Percentiles rank a stretch among this genome's conserved stretches.
Evolutionary conservation across 1,139 yeast species (phyloP).

Genomic region (Suhomyces kunorum): DNA sequence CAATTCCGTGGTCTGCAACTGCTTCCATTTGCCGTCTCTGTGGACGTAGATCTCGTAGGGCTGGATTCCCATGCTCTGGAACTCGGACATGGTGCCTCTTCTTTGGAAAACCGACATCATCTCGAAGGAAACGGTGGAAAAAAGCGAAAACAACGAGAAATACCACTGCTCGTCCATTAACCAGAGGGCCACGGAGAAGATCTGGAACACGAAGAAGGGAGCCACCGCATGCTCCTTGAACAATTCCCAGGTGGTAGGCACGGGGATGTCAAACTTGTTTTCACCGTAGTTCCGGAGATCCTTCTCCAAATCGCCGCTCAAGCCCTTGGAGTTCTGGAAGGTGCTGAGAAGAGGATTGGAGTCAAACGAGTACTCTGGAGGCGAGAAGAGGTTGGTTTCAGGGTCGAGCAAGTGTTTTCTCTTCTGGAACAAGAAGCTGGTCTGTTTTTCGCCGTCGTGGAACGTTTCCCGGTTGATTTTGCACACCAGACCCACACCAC

Average conservation of each 20-base stretch:
- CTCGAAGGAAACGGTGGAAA: conserved; percentile 92
- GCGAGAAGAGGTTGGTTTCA: conserved; percentile 59
- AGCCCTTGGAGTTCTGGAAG: conserved; percentile 66
- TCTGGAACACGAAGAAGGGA: conserved; percentile 94
- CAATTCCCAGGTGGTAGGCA: conserved; percentile 86
- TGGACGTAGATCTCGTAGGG: conserved; percentile 78
- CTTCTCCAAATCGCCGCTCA: conserved; percentile 58
- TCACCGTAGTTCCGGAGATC: conserved; percentile 69
- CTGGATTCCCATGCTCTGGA: conserved; percentile 95
- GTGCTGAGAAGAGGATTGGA: conserved; percentile 56
- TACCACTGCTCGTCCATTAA: conserved; percentile 97
- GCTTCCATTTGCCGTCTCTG: conserved; percentile 71
- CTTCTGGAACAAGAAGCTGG: conserved; percentile 85
- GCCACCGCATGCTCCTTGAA: conserved; percentile 98
- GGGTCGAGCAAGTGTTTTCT: conserved; percentile 78
- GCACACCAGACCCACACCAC: conserved; percentile 84
- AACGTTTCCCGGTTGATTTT: conserved; percentile 57
- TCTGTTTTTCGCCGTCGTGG: conserved; percentile 61
- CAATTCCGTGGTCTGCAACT: conserved; percentile 69
- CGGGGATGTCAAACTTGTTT: conserved; percentile 90
- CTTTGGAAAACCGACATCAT: conserved; percentile 95
- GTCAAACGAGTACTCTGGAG: conserved; percentile 81
- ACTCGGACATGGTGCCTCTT: conserved; percentile 89
- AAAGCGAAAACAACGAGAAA: conserved; percentile 83
- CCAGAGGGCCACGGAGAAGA: conserved; percentile 95